Evolutionary conservation across 768 basidiomycete genomes (phyloP).

Genomic region (Lactarius quietus): DNA sequence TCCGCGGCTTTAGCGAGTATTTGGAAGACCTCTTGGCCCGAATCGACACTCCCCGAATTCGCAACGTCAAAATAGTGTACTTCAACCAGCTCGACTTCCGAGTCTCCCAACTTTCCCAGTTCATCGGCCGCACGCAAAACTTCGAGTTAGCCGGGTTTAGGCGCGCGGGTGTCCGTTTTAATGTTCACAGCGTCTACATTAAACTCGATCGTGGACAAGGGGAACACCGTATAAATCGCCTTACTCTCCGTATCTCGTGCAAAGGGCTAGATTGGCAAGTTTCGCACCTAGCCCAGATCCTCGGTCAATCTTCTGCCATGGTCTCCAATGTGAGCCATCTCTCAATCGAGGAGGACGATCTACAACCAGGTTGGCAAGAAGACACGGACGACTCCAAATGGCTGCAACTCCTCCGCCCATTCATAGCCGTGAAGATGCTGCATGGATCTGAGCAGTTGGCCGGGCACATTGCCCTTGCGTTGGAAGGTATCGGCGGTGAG

Average conservation of each 20-base stretch:
- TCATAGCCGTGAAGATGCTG: neutral
- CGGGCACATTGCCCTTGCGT: constrained; percentile 1
- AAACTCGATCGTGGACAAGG: no score
- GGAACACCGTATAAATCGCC: neutral
- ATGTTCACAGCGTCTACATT: neutral
- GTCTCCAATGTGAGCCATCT: neutral
- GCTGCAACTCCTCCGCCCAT: constrained; percentile 4
- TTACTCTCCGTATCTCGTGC: neutral
- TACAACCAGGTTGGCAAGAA: neutral
- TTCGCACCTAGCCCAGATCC: constrained; percentile 4
- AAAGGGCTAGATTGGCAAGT: constrained; percentile 1
- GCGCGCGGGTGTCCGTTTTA: neutral
- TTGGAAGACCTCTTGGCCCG: neutral
- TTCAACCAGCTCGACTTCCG: neutral
- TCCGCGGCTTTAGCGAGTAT: constrained; percentile 3
- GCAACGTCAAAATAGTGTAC: neutral
- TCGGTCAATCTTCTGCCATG: neutral
- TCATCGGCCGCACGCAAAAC: neutral
- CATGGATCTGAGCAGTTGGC: neutral
- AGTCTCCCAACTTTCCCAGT: neutral
- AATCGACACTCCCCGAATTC: neutral
- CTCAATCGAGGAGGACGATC: neutral
- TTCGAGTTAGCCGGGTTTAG: neutral
- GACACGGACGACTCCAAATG: neutral
- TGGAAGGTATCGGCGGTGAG: neutral